Conservation (phyloP, 306 rosid genomes). For the Fragaria vesca region DNA sequence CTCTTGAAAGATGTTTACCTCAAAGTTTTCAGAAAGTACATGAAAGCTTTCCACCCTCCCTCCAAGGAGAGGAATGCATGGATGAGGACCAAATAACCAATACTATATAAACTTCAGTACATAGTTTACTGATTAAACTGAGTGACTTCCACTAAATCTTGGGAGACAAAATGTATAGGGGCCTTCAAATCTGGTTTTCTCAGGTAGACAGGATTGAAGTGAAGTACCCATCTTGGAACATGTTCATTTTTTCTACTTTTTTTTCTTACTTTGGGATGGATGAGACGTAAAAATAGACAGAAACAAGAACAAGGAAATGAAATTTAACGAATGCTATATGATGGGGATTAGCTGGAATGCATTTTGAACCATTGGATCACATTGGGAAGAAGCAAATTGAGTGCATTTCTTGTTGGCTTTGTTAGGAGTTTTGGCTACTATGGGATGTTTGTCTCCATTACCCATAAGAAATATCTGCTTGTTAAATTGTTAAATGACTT, state of each 20-base stretch:
- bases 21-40: slow-evolving; percentile 8
- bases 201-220: not conserved
- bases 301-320: slow-evolving; percentile 1
- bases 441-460: slow-evolving; percentile 41
- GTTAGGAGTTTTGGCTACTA: slow-evolving; percentile 27
- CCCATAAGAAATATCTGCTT: slow-evolving; percentile 9
- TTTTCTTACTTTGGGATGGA: slow-evolving; percentile 10
- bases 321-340: slow-evolving; percentile 25
- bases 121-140: not conserved
- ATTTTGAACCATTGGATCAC: slow-evolving; percentile 29
- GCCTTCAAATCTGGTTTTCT: slow-evolving; percentile 18
- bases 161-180: slow-evolving; percentile 21
- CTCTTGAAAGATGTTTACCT: not conserved
- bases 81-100: not conserved
- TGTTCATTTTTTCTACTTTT: no score
- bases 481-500: slow-evolving; percentile 24
- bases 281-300: not conserved
- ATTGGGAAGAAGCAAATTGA: slow-evolving; percentile 41
- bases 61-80: slow-evolving; percentile 9
- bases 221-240: slow-evolving; percentile 11
- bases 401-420: slow-evolving; percentile 10
- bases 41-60: not conserved
- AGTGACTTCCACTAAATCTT: not conserved
- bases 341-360: slow-evolving; percentile 22
- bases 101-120: not conserved